Evolutionary conservation across 495 filamentous ascomycete genomes (phyloP), one percentile per base, ranked within the genome.

Genomic region (Parathielavia appendiculata): DNA sequence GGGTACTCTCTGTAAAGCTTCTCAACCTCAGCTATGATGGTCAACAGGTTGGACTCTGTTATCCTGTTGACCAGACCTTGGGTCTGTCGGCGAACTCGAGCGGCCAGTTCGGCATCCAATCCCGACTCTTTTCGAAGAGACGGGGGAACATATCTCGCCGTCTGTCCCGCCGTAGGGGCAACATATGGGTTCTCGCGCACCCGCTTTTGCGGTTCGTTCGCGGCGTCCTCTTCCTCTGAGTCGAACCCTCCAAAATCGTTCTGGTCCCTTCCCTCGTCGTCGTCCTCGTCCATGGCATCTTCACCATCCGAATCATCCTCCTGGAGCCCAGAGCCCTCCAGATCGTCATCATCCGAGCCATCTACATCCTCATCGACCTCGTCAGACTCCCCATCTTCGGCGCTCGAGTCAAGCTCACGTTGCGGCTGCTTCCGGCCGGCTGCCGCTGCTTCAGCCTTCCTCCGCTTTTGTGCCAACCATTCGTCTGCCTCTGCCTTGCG

Each of bases 61-160:
- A 98, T 73, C 65, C 92, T 87, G 75, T 98, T 98, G 59, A 97
- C 77, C 11, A 93, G 78, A 69, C 93, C 93, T 62, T 96, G 90
- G 16, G 87, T 81, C 66, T 92, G 88, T 51, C 91, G 83, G 50
- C 83, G 83, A 43, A 98, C 72, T 20, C 86, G 84, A 7, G 79
- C 76, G 9, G 89, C 77, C 35, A 81, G 76, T 67, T 96, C 90
- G 1, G 79, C 76, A 50, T 88, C 85, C 1, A 83, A 83, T 12
- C 80, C 74, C 0, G 77, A 71, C 30, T 76, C 72, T 54, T 81
- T 83, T 32, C 92, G 84, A 34, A 93, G 74, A 11, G 90, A 93
- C 11, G 92, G 93, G 10, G 95, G 92, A 11, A 96, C 82, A 60
- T 98, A 97, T 83, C 95, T 74, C 64, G 68, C 65, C 19, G 67